phyloP scores from a whole-genome alignment of 805 yeast genomes.

The Saccharomycopsis sp. region DNA sequence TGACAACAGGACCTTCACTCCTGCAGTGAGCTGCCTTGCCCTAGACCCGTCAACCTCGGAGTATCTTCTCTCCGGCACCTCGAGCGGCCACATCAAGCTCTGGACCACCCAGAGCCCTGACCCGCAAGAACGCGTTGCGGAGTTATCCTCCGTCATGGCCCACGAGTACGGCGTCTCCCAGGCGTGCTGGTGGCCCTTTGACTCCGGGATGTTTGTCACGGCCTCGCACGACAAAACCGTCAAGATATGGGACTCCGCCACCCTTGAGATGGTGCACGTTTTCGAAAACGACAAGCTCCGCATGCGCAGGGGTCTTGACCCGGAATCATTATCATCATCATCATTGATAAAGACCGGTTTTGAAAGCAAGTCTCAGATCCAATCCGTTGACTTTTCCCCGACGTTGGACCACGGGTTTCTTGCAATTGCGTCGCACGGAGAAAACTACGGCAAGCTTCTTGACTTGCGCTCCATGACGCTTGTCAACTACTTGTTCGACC shows the following conservation, averaged over 20 bases:
- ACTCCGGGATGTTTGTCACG: constrained; percentile 76
- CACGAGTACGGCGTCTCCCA: constrained; percentile 70
- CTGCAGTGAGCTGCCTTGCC: no score
- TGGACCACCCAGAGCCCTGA: no score
- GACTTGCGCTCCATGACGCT: constrained; percentile 69
- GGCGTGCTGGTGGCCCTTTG: constrained; percentile 82
- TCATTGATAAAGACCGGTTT: background rate
- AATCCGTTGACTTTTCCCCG: constrained; percentile 41
- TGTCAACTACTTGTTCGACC: constrained; percentile 59
- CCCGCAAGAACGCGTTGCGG: no score
- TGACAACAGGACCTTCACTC: no score
- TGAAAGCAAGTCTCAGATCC: constrained; percentile 13
- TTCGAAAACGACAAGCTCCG: constrained; percentile 36
- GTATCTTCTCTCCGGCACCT: no score
- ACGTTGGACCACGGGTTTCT: constrained; percentile 43
- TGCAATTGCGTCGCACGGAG: constrained; percentile 64
- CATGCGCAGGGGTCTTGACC: no score
- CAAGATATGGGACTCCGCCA: constrained; percentile 73
- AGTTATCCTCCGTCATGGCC: no score
- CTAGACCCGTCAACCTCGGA: no score
- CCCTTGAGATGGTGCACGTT: constrained; percentile 54
- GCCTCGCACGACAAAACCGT: constrained; percentile 73
- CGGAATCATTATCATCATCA: no score
- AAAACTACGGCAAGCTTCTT: constrained; percentile 49
- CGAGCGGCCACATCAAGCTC: no score